A percentile compares a stretch with the other conserved stretches of the same genome.
phyloP scores from a whole-genome alignment of 495 filamentous ascomycete genomes.

The Hypoxylon perforatum region DNA sequence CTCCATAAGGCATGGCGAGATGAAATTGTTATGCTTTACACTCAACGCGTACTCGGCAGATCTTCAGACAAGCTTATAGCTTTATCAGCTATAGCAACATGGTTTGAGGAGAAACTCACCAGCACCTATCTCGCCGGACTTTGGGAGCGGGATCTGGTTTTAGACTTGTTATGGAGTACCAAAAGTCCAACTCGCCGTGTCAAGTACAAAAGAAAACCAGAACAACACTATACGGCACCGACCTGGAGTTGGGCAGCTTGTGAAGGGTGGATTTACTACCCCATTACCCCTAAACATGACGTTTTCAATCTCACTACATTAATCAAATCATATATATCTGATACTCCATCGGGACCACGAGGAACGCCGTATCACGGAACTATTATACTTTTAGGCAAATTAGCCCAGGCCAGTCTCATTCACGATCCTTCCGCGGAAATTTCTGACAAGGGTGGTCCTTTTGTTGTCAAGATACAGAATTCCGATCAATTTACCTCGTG shows the following conservation, averaged over 20 bases:
- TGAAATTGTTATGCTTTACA: neutral
- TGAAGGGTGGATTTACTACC: neutral
- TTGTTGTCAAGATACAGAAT: neutral
- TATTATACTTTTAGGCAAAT: neutral
- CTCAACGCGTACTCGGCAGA: neutral
- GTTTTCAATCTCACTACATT: neutral
- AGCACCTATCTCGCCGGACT: neutral
- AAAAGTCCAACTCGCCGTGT: neutral
- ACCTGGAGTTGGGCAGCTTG: neutral
- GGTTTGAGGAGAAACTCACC: neutral
- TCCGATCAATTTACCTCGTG: neutral
- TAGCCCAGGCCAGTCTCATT: neutral
- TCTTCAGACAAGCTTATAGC: neutral
- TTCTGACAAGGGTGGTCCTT: neutral
- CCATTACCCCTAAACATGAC: neutral
- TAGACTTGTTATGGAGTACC: neutral
- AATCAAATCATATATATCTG: neutral
- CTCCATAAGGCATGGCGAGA: neutral
- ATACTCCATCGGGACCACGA: neutral
- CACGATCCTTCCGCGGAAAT: neutral
- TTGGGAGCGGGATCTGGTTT: constrained; percentile 1
- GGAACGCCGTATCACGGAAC: neutral
- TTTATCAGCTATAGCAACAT: neutral
- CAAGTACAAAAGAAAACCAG: neutral
- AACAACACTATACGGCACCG: neutral